These are phyloP conservation scores for Phaffia rhodozyma DNA, from an alignment of 1,284 basidiomycete genomes.

Conservation along the genomic window DNA sequence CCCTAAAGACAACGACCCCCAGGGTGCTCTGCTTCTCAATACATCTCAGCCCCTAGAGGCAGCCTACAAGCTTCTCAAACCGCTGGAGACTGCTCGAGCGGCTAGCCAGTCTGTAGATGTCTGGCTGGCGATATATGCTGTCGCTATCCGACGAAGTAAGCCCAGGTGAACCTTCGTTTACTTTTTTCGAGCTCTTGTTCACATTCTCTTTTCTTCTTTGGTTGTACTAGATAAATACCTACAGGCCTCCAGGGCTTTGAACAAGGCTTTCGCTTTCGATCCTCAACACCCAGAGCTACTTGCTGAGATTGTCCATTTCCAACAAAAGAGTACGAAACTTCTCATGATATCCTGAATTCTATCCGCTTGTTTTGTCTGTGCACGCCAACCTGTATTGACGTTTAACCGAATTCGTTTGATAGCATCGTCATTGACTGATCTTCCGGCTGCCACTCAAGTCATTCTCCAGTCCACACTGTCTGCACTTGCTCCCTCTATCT, in stretches of 20 bases:
- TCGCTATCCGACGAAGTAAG: conserved; percentile 63
- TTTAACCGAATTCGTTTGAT: background rate
- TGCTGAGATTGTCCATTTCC: conserved; percentile 55
- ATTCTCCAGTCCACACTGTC: conserved; percentile 16
- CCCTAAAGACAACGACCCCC: conserved; percentile 68
- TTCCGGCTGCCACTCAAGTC: conserved; percentile 4
- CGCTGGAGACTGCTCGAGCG: conserved; percentile 40
- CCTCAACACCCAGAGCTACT: conserved; percentile 56
- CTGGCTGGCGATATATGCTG: conserved; percentile 68
- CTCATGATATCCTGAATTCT: background rate
- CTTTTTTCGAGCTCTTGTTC: background rate
- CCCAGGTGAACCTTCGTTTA: conserved; percentile 17
- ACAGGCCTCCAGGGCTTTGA: conserved; percentile 62
- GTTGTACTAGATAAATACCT: conserved; percentile 55
- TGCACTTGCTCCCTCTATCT: conserved; percentile 8
- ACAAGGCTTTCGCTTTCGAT: conserved; percentile 47
- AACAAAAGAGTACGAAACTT: conserved; percentile 40
- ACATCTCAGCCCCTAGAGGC: conserved; percentile 59
- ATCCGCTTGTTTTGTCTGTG: background rate
- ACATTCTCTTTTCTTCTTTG: background rate
- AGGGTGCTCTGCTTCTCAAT: conserved; percentile 57
- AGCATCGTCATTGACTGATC: conserved; percentile 6
- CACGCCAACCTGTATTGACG: background rate
- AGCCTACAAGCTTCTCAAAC: conserved; percentile 60
- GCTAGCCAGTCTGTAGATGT: conserved; percentile 49